These are phyloP conservation scores for Entomortierella beljakovae DNA, from an alignment of 192 early-diverging fungal species.

Conservation along the genomic window DNA sequence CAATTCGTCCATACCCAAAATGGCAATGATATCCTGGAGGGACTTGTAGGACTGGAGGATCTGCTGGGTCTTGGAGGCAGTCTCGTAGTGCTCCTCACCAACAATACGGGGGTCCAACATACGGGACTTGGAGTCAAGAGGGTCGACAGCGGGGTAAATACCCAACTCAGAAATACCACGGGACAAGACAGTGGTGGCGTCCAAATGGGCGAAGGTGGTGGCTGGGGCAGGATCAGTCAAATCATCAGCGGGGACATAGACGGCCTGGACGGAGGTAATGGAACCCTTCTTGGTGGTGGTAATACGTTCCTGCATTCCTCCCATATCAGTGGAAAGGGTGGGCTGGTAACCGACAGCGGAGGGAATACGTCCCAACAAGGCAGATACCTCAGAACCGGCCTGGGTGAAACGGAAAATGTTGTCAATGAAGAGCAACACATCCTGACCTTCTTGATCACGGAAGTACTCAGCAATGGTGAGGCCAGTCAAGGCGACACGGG, in stretches of 20 bases:
- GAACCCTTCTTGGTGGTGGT: constrained; percentile 99
- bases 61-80: constrained; percentile 94
- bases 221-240: constrained; percentile 99
- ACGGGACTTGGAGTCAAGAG: constrained; percentile 98
- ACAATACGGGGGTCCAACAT: constrained; percentile 98
- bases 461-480: constrained; percentile 99
- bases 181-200: constrained; percentile 99
- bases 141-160: constrained; percentile 99
- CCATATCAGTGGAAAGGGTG: constrained; percentile 99
- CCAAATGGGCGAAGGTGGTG: constrained; percentile 99
- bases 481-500: constrained; percentile 97
- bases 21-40: constrained; percentile 99
- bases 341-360: constrained; percentile 99
- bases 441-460: constrained; percentile 99
- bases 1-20: constrained; percentile 99
- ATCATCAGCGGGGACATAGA: constrained; percentile 99
- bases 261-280: constrained; percentile 98
- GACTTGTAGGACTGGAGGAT: constrained; percentile 99
- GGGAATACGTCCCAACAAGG: constrained; percentile 98
- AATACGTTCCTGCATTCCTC: constrained; percentile 99
- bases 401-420: constrained; percentile 99
- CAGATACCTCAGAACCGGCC: constrained; percentile 99
- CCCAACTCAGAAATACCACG: constrained; percentile 98
- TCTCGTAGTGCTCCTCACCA: constrained; percentile 93
- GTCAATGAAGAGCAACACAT: constrained; percentile 99